phyloP scores from a whole-genome alignment of 192 early-diverging fungal species.

The Backusella sp. region DNA sequence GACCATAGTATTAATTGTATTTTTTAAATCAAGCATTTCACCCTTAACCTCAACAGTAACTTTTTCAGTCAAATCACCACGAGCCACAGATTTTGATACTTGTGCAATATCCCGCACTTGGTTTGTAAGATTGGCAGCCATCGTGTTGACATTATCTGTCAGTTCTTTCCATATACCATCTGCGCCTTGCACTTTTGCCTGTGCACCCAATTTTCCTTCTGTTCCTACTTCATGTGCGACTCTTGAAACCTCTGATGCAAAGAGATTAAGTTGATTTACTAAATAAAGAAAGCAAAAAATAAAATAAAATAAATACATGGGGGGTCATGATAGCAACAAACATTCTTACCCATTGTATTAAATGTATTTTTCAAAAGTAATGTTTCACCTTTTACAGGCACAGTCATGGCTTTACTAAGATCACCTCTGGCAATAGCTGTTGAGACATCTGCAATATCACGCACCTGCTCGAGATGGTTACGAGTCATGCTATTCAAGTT shows the following conservation, averaged over 20 bases:
- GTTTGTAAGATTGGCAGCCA: constrained; percentile 55
- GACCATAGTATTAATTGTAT: constrained; percentile 61
- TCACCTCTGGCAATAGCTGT: constrained; percentile 71
- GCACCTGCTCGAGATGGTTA: constrained; percentile 56
- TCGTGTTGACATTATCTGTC: constrained; percentile 54
- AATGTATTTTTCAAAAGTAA: constrained; percentile 72
- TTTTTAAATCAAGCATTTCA: constrained; percentile 57
- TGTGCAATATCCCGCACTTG: constrained; percentile 64
- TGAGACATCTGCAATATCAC: constrained; percentile 70
- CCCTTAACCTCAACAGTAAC: constrained; percentile 59
- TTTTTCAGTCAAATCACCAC: constrained; percentile 54
- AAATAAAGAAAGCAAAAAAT: not conserved
- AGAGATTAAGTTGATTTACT: constrained; percentile 54
- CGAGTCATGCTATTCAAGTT: constrained; percentile 58
- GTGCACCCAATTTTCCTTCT: constrained; percentile 72
- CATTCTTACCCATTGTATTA: constrained; percentile 67
- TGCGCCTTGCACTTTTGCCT: constrained; percentile 40
- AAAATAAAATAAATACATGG: not conserved
- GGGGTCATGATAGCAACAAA: not conserved
- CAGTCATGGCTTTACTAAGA: constrained; percentile 65
- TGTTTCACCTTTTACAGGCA: constrained; percentile 71
- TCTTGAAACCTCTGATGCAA: constrained; percentile 59
- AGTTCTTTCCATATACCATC: constrained; percentile 57
- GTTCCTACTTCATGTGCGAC: constrained; percentile 68
- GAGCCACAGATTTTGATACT: constrained; percentile 64